Evolutionary conservation across 805 yeast species (phyloP), one percentile per base, ranked within the genome.

Genomic region (Vanderwaltozyma verrucispora): DNA sequence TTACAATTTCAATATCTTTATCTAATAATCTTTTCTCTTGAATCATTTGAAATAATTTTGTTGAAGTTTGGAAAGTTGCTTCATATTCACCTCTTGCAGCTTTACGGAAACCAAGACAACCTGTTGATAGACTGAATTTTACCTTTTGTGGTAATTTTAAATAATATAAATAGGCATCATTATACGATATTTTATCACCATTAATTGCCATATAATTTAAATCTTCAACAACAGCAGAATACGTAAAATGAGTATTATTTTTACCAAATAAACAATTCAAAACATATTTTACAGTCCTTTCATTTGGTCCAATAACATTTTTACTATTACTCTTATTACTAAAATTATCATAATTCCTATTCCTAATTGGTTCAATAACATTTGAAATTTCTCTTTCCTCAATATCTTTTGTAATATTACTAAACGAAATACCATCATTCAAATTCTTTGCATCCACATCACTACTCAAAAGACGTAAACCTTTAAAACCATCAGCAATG

Each of bases 61-160:
- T 67, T 13, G 87, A 67, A 9, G 89, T 80, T 59, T 87, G 96
- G 67, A 80, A 88, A 12, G 81, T 81, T 1, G 95, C 96, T 62
- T 89, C 98, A 53, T 84, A 85, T 59, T 86, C 95, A 34, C 94
- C 85, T 62, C 96, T 77, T 39, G 86, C 86, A 14, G 92, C 75
- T 53, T 87, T 86, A 53, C 86, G 74, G 68, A 87, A 89, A 3
- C 97, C 98, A 36, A 86, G 67, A 54, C 74, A 75, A 36, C 98
- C 98, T 0, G 95, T 80, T 7, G 85, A 73, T 35, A 84, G 64
- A 17, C 80, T 74, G 32, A 80, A 56, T 45, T 74, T 70, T 21
- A 80, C 77, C 45, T 75, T 80, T 60, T 88, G 89, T 19, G 87
- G 92, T 34, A 88, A 72, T 44, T 80, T 76, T 48, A 85, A 65